Evolutionary conservation across 768 basidiomycete genomes (phyloP), one percentile per base, ranked within the genome.

Genomic region (Leccinellum luteum): DNA sequence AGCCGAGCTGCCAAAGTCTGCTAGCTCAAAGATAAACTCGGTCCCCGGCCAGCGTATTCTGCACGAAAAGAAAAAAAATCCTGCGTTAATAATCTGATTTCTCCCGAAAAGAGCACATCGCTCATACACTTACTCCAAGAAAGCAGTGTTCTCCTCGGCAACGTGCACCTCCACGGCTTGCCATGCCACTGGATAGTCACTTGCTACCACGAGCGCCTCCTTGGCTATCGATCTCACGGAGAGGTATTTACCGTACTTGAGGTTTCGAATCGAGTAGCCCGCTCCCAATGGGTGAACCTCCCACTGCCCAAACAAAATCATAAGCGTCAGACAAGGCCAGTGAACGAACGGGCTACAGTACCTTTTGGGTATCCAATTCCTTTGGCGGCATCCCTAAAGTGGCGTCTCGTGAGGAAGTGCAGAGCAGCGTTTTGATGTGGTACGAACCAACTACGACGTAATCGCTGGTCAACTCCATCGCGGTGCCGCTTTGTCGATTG

Each of bases 401-500:
- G 52, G 28, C 48, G 14, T 32, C 5, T 50, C 47, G 4, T 62
- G 19, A 59, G 58, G 13, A 56, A 17, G 31, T 28, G 23, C 30
- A 38, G 4, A 35, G 8, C 3, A 21, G 38, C 7, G 6, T 43
- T 17, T 13, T 17, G 48, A 8, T 12, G 23, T 41, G 12, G 48
- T 9, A 59, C 70, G 50, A 32, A 65, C 70, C 70, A 23, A 71
- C 60, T 49, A 70, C 38, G 17, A 54, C 38, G 23, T 69, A 43
- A 30, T 73, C 59, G 21, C 61, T 69, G 0, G 56, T 31, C 65
- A 71, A 59, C 45, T 69, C 70, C 65, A 71, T 67, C 23, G 71
- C 65, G 21, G 70, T 71, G 35, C 70, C 71, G 21, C 71, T 71
- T 59, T 73, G 71, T 52, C 70, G 65, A 48, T 71, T 71, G 57